Evolutionary conservation across 2,329 filamentous ascomycete genomes (phyloP).

Genomic region (Diaporthe citrichinensis): DNA sequence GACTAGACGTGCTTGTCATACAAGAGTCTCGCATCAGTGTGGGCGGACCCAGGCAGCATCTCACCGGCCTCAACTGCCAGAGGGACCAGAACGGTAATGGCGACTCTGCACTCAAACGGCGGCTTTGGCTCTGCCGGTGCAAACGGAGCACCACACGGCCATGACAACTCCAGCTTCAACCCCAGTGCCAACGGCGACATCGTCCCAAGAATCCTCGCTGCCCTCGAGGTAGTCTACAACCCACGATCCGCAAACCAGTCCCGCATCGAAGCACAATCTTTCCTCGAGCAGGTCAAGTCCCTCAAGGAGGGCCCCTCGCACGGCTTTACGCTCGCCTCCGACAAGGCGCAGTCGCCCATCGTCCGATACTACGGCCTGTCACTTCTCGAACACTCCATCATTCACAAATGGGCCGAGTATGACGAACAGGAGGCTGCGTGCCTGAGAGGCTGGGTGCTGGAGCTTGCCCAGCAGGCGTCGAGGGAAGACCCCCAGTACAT

Average conservation of each 20-base stretch:
- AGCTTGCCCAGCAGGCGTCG: conserved; percentile 80
- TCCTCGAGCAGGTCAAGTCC: conserved; percentile 88
- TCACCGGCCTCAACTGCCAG: conserved; percentile 26
- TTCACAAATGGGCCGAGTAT: conserved; percentile 86
- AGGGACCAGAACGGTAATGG: conserved; percentile 36
- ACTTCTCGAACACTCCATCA: conserved; percentile 89
- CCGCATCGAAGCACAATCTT: conserved; percentile 85
- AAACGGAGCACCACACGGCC: conserved; percentile 29
- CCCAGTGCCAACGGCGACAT: conserved; percentile 57
- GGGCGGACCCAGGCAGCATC: conserved; percentile 32
- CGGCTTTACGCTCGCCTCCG: conserved; percentile 85
- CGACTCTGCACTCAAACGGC: conserved; percentile 39
- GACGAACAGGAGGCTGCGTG: conserved; percentile 75
- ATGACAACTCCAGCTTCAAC: conserved; percentile 25
- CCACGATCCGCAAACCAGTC: conserved; percentile 84
- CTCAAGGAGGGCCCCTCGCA: conserved; percentile 84
- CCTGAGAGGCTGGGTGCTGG: conserved; percentile 82
- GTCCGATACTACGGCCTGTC: conserved; percentile 96
- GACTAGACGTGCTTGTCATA: conserved; percentile 36
- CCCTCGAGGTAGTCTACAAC: conserved; percentile 89
- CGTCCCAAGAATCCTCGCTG: conserved; percentile 81
- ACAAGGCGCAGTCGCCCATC: conserved; percentile 80
- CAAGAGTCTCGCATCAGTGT: conserved; percentile 37
- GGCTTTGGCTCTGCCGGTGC: conserved; percentile 42
- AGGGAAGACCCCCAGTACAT: conserved; percentile 84